Evolutionary conservation across 164 flowering plant species (phyloP).

Genomic region (Buxus sempervirens): DNA sequence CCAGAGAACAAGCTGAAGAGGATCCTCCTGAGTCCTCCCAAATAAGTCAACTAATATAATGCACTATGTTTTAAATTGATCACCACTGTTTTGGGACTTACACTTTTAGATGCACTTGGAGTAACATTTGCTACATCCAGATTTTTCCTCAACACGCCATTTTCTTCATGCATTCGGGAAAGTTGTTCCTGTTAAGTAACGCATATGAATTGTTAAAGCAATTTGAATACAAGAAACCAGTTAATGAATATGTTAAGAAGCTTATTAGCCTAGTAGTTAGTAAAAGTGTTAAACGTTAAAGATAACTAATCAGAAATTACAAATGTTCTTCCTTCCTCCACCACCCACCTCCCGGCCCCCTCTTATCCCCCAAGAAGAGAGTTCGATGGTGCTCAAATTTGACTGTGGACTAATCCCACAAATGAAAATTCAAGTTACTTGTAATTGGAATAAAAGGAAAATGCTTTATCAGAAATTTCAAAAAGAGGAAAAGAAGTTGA

Average conservation of each 20-base stretch:
- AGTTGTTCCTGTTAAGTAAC: constrained; percentile 60
- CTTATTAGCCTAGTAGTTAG: too few relatives aligned
- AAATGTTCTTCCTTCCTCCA: not conserved
- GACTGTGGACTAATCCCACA: too few relatives aligned
- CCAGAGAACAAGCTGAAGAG: not conserved
- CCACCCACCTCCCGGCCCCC: too few relatives aligned
- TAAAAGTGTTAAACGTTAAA: too few relatives aligned
- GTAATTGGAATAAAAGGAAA: too few relatives aligned
- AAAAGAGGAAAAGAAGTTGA: too few relatives aligned
- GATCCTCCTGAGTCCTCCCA: not conserved
- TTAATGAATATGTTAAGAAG: not conserved
- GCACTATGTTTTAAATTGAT: constrained; percentile 9
- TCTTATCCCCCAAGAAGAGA: too few relatives aligned
- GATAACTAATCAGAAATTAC: not conserved
- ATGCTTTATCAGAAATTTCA: too few relatives aligned
- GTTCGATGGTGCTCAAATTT: too few relatives aligned
- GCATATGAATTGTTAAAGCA: constrained; percentile 1
- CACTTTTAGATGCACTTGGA: constrained; percentile 40
- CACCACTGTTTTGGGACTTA: constrained; percentile 27
- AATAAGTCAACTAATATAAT: not conserved
- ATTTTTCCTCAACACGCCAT: constrained; percentile 58
- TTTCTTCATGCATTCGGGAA: constrained; percentile 61
- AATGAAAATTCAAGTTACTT: too few relatives aligned
- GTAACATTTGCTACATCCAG: constrained; percentile 44
- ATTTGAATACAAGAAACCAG: not conserved